A percentile compares a stretch with the other conserved stretches of the same genome.
Evolutionary conservation across 768 basidiomycete species (phyloP).

Genomic region (Suillus discolor): DNA sequence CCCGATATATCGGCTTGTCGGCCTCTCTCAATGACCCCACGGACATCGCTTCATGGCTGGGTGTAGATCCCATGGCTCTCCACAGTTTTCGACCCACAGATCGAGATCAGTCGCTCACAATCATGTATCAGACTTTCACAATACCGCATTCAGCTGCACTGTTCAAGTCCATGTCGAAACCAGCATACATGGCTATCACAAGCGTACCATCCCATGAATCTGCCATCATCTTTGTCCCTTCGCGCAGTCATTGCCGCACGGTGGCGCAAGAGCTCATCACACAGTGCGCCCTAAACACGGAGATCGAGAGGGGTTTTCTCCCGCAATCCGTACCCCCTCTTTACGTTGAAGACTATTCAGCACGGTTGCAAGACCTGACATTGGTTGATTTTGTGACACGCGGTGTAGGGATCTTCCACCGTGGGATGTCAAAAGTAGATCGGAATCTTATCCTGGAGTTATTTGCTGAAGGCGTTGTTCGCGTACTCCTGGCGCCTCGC

Average conservation of each 20-base stretch:
- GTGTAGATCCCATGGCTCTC: conserved; percentile 60
- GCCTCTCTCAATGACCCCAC: conserved; percentile 78
- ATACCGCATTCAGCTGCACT: conserved; percentile 86
- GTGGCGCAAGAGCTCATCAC: conserved; percentile 87
- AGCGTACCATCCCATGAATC: conserved; percentile 44
- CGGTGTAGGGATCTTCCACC: conserved; percentile 87
- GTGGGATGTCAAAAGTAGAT: conserved; percentile 68
- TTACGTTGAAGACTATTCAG: conserved; percentile 59
- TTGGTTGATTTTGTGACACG: conserved; percentile 76
- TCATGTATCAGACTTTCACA: conserved; percentile 75
- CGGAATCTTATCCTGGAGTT: conserved; percentile 75
- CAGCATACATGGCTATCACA: conserved; percentile 77
- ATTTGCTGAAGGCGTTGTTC: conserved; percentile 77
- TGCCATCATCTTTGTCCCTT: conserved; percentile 87
- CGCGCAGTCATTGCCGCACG: conserved; percentile 69
- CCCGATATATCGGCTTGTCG: conserved; percentile 78
- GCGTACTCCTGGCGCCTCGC: conserved; percentile 79
- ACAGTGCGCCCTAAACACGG: conserved; percentile 77
- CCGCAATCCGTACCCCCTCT: conserved; percentile 50
- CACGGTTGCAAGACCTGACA: conserved; percentile 59
- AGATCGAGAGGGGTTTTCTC: conserved; percentile 69
- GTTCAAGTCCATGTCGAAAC: conserved; percentile 91
- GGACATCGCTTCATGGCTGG: conserved; percentile 84
- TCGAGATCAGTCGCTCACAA: conserved; percentile 76
- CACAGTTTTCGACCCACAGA: conserved; percentile 83